phyloP scores from a whole-genome alignment of 805 yeast genomes.

The Isabelozyma pseudorhagii region DNA sequence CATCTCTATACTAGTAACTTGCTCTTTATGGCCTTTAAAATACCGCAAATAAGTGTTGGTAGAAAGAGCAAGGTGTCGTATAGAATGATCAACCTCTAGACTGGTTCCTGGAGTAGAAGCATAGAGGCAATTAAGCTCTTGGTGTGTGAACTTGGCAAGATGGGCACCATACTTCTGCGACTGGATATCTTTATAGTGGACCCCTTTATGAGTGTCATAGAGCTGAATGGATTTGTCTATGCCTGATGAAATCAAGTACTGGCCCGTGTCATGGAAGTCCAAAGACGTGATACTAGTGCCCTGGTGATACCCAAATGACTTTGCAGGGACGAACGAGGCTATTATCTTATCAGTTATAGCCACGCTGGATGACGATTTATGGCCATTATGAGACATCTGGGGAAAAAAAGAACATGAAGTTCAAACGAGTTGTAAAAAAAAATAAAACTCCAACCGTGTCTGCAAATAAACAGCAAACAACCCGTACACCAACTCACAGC shows the following conservation, averaged over 20 bases:
- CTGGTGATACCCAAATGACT: slow-evolving; percentile 49
- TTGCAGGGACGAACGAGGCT: slow-evolving; percentile 33
- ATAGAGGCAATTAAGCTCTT: slow-evolving; percentile 67
- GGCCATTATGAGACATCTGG: slow-evolving; percentile 1
- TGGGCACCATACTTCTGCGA: slow-evolving; percentile 93
- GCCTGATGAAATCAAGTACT: slow-evolving; percentile 69
- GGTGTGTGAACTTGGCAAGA: slow-evolving; percentile 78
- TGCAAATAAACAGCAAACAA: not conserved
- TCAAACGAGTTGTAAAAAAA: not conserved
- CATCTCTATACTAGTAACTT: slow-evolving; percentile 70
- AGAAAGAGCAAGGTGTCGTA: slow-evolving; percentile 72
- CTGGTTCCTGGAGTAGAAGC: slow-evolving; percentile 61
- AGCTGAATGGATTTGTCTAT: slow-evolving; percentile 80
- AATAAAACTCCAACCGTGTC: not conserved
- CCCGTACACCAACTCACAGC: not conserved
- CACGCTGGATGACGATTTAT: slow-evolving; percentile 18
- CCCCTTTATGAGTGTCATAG: slow-evolving; percentile 71
- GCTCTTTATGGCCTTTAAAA: slow-evolving; percentile 81
- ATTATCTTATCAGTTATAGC: slow-evolving; percentile 23
- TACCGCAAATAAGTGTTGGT: slow-evolving; percentile 81
- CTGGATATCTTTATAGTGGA: slow-evolving; percentile 62
- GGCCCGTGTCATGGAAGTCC: slow-evolving; percentile 83
- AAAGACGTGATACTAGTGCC: slow-evolving; percentile 61
- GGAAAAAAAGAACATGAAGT: not conserved
- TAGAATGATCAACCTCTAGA: slow-evolving; percentile 57